Base-by-base conservation (phyloP, 2,329 filamentous ascomycete genomes). In the Sclerotinia spermophila region DNA sequence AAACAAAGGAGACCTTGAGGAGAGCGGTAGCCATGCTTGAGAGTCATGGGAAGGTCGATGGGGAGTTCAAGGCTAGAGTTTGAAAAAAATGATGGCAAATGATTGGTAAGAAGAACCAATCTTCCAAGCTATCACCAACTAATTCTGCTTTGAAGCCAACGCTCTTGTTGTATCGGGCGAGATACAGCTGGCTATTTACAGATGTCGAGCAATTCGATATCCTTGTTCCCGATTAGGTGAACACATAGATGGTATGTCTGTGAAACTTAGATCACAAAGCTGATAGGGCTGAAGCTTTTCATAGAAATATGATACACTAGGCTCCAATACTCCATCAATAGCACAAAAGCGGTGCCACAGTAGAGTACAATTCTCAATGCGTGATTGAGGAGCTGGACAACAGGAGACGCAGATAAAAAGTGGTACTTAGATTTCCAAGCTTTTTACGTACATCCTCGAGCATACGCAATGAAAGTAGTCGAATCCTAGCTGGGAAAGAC, bases 1-100 rank as follows among this genome's bases (percentile, higher is more conserved):
- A 74, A 48, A 64, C 55, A 10, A 71, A 59, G 65, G 61, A 56
- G n/a, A 72, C 73, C 27, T 71, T 75, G 55, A 64, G 59, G 51
- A 62, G 68, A 21, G 66, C 70, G 15, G 33, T 56, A 45, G 56
- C 19, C 15, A 42, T 40, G 27, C 42, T 69, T 40, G 68, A 65
- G 48, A 30, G 5, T 8, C 6, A 40, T 10, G 38, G 24, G n/a
- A 65, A 55, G 30, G 21, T 17, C 38, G 38, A 24, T 21, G 45
- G 19, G 21, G 45, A 44, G 11, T 2, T 45, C n/a, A 38, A 38
- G 59, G 38, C 48, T 17, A 44, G 45, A 56, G 10, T 58, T 8
- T 58, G 38, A 56, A 6, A 13, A 24, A 24, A 30, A 7, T n/a
- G n/a, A 40, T 40, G 13, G 48, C 27, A 30, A 30, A 33, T 67